phyloP scores from a whole-genome alignment of 2,329 filamentous ascomycete species.

The Exophiala mesophila region DNA sequence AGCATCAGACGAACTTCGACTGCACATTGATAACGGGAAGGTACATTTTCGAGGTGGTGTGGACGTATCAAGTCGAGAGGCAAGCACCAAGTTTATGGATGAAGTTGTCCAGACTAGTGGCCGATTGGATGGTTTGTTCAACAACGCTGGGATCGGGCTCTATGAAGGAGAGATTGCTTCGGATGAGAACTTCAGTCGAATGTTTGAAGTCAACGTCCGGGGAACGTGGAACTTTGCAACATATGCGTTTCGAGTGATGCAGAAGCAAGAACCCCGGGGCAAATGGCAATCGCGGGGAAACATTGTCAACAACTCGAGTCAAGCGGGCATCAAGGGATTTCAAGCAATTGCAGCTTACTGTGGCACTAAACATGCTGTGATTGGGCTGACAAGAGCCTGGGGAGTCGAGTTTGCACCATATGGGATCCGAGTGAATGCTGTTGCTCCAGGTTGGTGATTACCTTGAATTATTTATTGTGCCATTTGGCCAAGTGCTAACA shows the following conservation, averaged over 20 bases:
- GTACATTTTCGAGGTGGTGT: slow-evolving; percentile 5
- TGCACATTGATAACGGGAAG: background rate
- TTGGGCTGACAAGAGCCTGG: slow-evolving; percentile 39
- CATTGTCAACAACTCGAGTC: slow-evolving; percentile 40
- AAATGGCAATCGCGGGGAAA: slow-evolving; percentile 23
- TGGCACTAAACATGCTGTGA: slow-evolving; percentile 38
- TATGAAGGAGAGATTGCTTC: slow-evolving; percentile 5
- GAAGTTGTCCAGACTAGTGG: background rate
- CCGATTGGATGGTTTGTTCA: slow-evolving; percentile 2
- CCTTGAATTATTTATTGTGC: no score
- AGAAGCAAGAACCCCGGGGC: slow-evolving; percentile 40
- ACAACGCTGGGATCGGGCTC: slow-evolving; percentile 7
- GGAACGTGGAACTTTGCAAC: slow-evolving; percentile 34
- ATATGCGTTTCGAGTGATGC: slow-evolving; percentile 41
- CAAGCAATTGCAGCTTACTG: slow-evolving; percentile 39
- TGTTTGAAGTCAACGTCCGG: slow-evolving; percentile 41
- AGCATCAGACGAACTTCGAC: background rate
- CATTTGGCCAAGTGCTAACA: no score
- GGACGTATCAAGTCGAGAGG: slow-evolving; percentile 3
- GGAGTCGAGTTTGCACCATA: slow-evolving; percentile 30
- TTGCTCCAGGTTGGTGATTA: slow-evolving; percentile 19
- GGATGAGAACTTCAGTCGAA: slow-evolving; percentile 19
- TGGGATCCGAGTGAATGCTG: slow-evolving; percentile 34
- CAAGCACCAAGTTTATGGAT: slow-evolving; percentile 4
- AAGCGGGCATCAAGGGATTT: slow-evolving; percentile 33